These are phyloP conservation scores for Penicillium olsonii DNA, from an alignment of 2,329 filamentous ascomycete genomes.

Conservation along the genomic window DNA sequence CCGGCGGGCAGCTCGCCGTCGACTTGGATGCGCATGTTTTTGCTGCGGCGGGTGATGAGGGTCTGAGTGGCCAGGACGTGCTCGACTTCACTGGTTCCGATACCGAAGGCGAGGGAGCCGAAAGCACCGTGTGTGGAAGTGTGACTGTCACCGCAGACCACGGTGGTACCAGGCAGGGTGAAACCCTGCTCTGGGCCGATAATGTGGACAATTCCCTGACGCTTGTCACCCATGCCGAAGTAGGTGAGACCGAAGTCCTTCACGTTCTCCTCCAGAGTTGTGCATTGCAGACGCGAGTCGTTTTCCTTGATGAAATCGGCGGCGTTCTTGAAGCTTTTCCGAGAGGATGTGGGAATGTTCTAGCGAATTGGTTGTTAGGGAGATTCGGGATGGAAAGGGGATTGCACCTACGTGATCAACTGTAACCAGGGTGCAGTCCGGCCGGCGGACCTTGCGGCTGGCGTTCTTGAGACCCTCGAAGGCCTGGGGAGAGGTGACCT, in stretches of 20 bases:
- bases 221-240: constrained; percentile 93
- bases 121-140: constrained; percentile 98
- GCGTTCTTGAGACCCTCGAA: constrained; percentile 95
- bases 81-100: constrained; percentile 97
- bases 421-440: constrained; percentile 94
- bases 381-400: background rate
- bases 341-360: constrained; percentile 91
- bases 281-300: constrained; percentile 89
- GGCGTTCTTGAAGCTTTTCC: constrained; percentile 92
- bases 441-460: constrained; percentile 80
- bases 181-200: constrained; percentile 99
- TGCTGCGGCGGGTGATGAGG: constrained; percentile 89
- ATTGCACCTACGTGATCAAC: constrained; percentile 81
- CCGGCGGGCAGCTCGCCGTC: constrained; percentile 87
- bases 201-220: constrained; percentile 97
- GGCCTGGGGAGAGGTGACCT: constrained; percentile 98
- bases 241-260: constrained; percentile 96
- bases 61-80: constrained; percentile 97
- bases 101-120: constrained; percentile 90
- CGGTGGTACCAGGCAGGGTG: constrained; percentile 92
- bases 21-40: constrained; percentile 98
- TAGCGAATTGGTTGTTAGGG: constrained; percentile 41
- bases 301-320: constrained; percentile 91
- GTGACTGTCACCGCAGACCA: constrained; percentile 97
- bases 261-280: constrained; percentile 95